Percentiles rank a stretch among this genome's conserved stretches.
phyloP scores from a whole-genome alignment of 352 stramenopile species.

The Elongisporangium undulatum region DNA sequence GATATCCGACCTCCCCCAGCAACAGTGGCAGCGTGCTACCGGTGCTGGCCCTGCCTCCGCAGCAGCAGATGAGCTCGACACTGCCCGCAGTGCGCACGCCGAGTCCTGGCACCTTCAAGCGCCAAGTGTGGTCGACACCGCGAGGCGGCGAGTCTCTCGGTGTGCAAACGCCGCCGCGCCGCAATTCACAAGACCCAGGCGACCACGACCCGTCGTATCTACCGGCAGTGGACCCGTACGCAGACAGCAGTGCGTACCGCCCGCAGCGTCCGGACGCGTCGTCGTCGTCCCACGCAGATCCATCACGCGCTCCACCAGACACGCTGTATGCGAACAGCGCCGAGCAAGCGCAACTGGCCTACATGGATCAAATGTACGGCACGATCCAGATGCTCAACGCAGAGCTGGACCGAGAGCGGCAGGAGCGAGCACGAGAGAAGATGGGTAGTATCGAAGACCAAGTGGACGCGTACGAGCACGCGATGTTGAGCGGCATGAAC shows the following conservation, averaged over 20 bases:
- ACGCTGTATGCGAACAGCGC: constrained; percentile 12
- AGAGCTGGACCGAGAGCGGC: constrained; percentile 41
- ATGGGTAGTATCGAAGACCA: constrained; percentile 13
- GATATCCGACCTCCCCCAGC: constrained; percentile 2
- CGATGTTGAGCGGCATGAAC: constrained; percentile 5
- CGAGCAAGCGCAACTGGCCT: constrained; percentile 39
- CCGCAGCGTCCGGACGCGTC: constrained; percentile 3
- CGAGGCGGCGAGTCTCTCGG: constrained; percentile 15
- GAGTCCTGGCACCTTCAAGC: constrained; percentile 28
- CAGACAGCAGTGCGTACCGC: background rate
- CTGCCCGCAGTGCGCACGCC: constrained; percentile 5
- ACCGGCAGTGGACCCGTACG: background rate
- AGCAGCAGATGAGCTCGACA: constrained; percentile 1
- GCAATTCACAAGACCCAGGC: background rate
- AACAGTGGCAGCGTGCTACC: constrained; percentile 32
- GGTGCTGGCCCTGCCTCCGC: constrained; percentile 15
- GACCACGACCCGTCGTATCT: background rate
- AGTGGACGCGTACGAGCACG: constrained; percentile 19
- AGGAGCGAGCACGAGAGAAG: constrained; percentile 9
- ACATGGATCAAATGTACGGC: constrained; percentile 74
- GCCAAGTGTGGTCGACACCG: constrained; percentile 42
- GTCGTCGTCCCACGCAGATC: constrained; percentile 8
- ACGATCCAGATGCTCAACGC: constrained; percentile 46
- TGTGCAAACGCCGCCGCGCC: constrained; percentile 12
- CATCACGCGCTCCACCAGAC: constrained; percentile 1